Evolutionary conservation across 768 basidiomycete genomes (phyloP).

Genomic region (Jaapia argillacea): DNA sequence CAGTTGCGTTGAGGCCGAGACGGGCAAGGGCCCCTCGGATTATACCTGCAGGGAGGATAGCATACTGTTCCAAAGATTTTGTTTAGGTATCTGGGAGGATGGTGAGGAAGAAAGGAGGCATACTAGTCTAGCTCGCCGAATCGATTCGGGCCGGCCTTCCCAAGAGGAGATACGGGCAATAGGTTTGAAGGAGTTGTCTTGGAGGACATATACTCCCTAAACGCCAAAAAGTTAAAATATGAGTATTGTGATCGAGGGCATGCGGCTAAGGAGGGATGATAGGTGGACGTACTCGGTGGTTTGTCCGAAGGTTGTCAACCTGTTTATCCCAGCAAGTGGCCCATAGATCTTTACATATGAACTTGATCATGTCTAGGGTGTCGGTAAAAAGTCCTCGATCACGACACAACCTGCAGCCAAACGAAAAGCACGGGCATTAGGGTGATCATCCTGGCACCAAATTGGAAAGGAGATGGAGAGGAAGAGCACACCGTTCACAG

Average conservation of each 20-base stretch:
- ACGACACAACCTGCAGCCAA: constrained; percentile 51
- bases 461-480: too few species aligned
- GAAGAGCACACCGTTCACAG: constrained; percentile 59
- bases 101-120: constrained; percentile 11
- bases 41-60: constrained; percentile 73
- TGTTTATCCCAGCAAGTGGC: constrained; percentile 87
- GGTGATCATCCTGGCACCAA: too few species aligned
- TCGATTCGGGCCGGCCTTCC: constrained; percentile 65
- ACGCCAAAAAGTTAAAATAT: background rate
- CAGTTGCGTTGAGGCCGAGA: constrained; percentile 66
- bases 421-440: background rate
- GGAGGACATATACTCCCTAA: constrained; percentile 88
- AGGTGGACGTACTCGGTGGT: constrained; percentile 62
- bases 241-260: background rate
- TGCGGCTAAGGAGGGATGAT: background rate
- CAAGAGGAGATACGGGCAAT: constrained; percentile 74
- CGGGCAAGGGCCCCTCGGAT: constrained; percentile 75
- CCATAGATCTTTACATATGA: constrained; percentile 97
- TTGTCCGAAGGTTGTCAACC: constrained; percentile 91
- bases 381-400: constrained; percentile 69
- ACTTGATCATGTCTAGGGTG: constrained; percentile 87
- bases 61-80: constrained; percentile 40
- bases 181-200: constrained; percentile 86
- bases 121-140: constrained; percentile 64
- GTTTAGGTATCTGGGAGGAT: background rate